These are phyloP conservation scores for Auriscalpium microsporum DNA, from an alignment of 768 basidiomycete genomes.

Conservation along the genomic window DNA sequence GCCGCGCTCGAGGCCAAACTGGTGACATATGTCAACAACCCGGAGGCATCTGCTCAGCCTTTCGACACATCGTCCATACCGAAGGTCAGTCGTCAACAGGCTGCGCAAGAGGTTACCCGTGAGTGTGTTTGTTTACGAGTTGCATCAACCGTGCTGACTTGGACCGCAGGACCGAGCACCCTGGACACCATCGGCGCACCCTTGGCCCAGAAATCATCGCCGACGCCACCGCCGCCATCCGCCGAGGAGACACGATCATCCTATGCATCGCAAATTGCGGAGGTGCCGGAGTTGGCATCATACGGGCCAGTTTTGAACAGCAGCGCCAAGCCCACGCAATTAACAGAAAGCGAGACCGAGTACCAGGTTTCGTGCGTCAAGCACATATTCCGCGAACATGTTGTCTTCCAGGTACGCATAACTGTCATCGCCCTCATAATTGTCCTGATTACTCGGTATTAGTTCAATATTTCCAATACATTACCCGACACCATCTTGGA, in stretches of 20 bases:
- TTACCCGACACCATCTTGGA: conserved; percentile 93
- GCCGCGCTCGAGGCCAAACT: conserved; percentile 85
- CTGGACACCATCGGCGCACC: conserved; percentile 80
- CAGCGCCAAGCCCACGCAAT: conserved; percentile 64
- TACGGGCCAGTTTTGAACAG: conserved; percentile 89
- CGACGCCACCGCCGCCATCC: conserved; percentile 65
- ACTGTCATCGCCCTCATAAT: neutral
- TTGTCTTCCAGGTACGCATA: conserved; percentile 85
- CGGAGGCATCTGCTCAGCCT: conserved; percentile 55
- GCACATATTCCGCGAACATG: conserved; percentile 90
- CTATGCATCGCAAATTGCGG: conserved; percentile 77
- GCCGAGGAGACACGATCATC: conserved; percentile 84
- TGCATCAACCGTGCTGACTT: neutral
- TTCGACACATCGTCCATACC: conserved; percentile 84
- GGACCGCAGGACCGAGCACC: conserved; percentile 61
- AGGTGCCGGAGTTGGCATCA: conserved; percentile 74
- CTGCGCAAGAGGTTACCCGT: conserved; percentile 84
- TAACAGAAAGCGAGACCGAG: conserved; percentile 96
- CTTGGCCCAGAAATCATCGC: conserved; percentile 44
- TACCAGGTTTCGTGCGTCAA: conserved; percentile 96
- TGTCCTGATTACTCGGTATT: conserved; percentile 8
- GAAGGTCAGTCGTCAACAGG: conserved; percentile 90
- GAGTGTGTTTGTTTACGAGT: conserved; percentile 25
- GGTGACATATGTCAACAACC: conserved; percentile 88
- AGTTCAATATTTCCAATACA: conserved; percentile 98